These are phyloP conservation scores for Mycena crocata DNA, from an alignment of 768 basidiomycete genomes.

Conservation along the genomic window DNA sequence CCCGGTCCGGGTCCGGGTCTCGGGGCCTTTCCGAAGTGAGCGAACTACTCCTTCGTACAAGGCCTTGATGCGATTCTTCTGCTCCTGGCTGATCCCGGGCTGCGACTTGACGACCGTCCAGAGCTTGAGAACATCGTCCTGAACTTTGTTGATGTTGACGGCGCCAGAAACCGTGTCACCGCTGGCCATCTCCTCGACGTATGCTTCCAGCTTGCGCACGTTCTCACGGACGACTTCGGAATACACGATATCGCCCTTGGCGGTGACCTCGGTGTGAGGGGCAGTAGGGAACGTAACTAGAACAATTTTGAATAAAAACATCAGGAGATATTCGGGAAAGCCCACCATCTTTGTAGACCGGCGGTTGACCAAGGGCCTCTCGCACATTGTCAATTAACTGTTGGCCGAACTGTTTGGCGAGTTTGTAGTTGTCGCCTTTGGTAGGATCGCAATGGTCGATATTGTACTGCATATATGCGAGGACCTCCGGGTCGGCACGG, in stretches of 20 bases:
- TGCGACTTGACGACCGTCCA: slow-evolving; percentile 98
- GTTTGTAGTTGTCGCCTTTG: slow-evolving; percentile 90
- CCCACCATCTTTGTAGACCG: slow-evolving; percentile 95
- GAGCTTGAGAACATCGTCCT: slow-evolving; percentile 95
- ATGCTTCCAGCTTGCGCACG: slow-evolving; percentile 97
- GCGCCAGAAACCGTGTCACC: slow-evolving; percentile 86
- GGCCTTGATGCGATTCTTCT: slow-evolving; percentile 95
- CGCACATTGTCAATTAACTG: slow-evolving; percentile 94
- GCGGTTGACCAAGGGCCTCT: slow-evolving; percentile 85
- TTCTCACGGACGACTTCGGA: slow-evolving; percentile 95
- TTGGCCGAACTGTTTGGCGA: slow-evolving; percentile 98
- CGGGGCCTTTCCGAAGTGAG: slow-evolving; percentile 85
- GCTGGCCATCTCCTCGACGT: slow-evolving; percentile 98
- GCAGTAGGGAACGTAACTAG: slow-evolving; percentile 98
- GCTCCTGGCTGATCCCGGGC: slow-evolving; percentile 96
- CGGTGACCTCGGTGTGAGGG: slow-evolving; percentile 92
- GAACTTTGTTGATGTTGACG: slow-evolving; percentile 97
- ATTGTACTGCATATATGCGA: slow-evolving; percentile 96
- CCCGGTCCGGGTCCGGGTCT: slow-evolving; percentile 63
- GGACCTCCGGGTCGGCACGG: slow-evolving; percentile 91
- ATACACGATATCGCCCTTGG: slow-evolving; percentile 95
- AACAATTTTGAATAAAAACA: not conserved
- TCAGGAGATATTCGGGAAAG: slow-evolving; percentile 18
- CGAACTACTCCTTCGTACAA: slow-evolving; percentile 97
- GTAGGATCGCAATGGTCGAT: slow-evolving; percentile 85